Evolutionary conservation across 1,284 basidiomycete genomes (phyloP).

Genomic region (Fomitiporia mediterranea): DNA sequence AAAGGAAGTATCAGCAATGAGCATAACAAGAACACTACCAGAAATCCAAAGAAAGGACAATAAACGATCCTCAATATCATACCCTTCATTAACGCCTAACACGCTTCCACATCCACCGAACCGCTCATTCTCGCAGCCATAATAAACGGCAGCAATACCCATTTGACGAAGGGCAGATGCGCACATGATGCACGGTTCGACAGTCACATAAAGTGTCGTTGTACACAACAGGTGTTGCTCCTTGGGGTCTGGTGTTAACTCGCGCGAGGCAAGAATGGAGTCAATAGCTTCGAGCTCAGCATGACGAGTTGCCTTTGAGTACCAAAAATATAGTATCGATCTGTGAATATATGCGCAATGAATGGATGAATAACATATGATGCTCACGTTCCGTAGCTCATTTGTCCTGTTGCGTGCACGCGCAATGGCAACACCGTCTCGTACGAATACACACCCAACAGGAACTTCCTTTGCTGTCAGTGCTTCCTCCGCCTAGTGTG

Average conservation of each 20-base stretch:
- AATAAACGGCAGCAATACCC: slow-evolving; percentile 88
- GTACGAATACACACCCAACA: slow-evolving; percentile 95
- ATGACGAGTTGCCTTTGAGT: slow-evolving; percentile 84
- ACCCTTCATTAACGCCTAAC: slow-evolving; percentile 79
- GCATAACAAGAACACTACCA: not conserved
- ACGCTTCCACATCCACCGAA: slow-evolving; percentile 99
- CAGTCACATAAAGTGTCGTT: slow-evolving; percentile 94
- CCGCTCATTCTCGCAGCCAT: slow-evolving; percentile 93
- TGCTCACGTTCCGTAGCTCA: slow-evolving; percentile 78
- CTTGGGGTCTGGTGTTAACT: slow-evolving; percentile 46
- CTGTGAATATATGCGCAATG: not conserved
- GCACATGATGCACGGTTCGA: slow-evolving; percentile 99
- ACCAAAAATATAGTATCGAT: slow-evolving; percentile 6
- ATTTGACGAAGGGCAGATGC: slow-evolving; percentile 91
- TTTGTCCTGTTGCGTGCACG: slow-evolving; percentile 92
- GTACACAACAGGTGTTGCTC: slow-evolving; percentile 60
- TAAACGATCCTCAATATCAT: slow-evolving; percentile 32
- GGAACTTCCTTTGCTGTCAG: slow-evolving; percentile 86
- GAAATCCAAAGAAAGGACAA: slow-evolving; percentile 11
- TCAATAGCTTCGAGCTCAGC: slow-evolving; percentile 98
- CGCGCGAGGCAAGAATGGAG: slow-evolving; percentile 66
- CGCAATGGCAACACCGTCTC: slow-evolving; percentile 73
- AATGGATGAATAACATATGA: not conserved
- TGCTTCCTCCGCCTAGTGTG: slow-evolving; percentile 87
- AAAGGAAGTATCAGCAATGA: slow-evolving; percentile 11